Evolutionary conservation across 768 basidiomycete species (phyloP).

Genomic region (Phylloporus arenicola): DNA sequence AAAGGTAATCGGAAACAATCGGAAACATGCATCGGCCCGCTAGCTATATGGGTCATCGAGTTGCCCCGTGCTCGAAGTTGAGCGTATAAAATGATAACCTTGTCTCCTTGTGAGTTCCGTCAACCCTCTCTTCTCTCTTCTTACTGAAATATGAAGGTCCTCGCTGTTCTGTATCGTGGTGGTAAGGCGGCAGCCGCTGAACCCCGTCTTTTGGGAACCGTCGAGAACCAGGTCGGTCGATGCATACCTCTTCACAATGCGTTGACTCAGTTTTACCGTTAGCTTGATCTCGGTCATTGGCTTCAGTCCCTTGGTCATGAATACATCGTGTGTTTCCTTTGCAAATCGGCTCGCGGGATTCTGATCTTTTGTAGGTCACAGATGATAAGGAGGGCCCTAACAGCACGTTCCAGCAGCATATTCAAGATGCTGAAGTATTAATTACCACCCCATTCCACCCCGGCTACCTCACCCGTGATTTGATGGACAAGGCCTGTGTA

Average conservation of each 20-base stretch:
- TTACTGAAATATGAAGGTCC: slow-evolving; percentile 31
- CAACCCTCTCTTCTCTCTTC: neutral
- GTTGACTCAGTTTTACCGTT: neutral
- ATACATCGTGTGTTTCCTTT: slow-evolving; percentile 48
- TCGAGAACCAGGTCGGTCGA: slow-evolving; percentile 61
- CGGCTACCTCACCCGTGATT: slow-evolving; percentile 69
- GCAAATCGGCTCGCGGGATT: too few species aligned
- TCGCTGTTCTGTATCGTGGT: slow-evolving; percentile 69
- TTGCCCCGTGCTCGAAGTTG: neutral
- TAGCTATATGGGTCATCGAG: too few species aligned
- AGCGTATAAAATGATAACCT: neutral
- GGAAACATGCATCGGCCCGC: slow-evolving; percentile 6
- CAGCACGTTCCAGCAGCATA: slow-evolving; percentile 76
- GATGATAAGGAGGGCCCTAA: slow-evolving; percentile 76
- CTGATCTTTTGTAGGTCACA: slow-evolving; percentile 44
- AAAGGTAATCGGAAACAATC: neutral
- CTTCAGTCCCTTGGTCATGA: slow-evolving; percentile 71
- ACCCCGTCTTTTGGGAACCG: slow-evolving; percentile 70
- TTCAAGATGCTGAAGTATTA: slow-evolving; percentile 70
- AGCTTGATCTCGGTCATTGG: slow-evolving; percentile 72
- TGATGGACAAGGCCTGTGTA: slow-evolving; percentile 51
- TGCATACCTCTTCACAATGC: neutral
- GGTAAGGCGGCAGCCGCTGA: slow-evolving; percentile 59
- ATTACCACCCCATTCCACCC: slow-evolving; percentile 85
- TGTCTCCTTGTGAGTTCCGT: neutral